Evolutionary conservation across 192 early-diverging fungal species (phyloP).

Genomic region (Coemansia sp.): DNA sequence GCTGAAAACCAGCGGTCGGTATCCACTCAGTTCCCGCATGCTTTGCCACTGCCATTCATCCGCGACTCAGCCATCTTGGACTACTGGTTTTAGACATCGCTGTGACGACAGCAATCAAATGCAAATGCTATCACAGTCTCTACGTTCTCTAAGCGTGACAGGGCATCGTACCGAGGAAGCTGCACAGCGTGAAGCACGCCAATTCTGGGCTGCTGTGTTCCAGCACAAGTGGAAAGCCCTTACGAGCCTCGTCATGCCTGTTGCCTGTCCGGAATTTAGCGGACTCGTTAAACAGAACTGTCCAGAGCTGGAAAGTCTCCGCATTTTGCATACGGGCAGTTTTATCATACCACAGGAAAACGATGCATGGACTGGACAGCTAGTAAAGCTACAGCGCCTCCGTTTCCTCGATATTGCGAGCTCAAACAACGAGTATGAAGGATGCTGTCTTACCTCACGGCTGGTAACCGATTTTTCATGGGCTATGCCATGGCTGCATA

Average conservation of each 20-base stretch:
- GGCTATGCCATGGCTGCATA: slow-evolving; percentile 23
- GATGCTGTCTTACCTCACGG: slow-evolving; percentile 26
- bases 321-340: slow-evolving; percentile 29
- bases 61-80: neutral
- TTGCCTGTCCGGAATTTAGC: slow-evolving; percentile 29
- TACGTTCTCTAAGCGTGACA: slow-evolving; percentile 20
- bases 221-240: slow-evolving; percentile 17
- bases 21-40: slow-evolving; percentile 43
- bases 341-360: slow-evolving; percentile 28
- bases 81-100: neutral
- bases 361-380: slow-evolving; percentile 26
- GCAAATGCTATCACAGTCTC: neutral
- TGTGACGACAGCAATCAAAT: neutral
- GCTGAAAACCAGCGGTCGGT: slow-evolving; percentile 29
- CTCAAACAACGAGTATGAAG: slow-evolving; percentile 50
- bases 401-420: slow-evolving; percentile 43
- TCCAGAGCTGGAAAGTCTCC: slow-evolving; percentile 17
- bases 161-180: slow-evolving; percentile 43
- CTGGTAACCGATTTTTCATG: slow-evolving; percentile 25
- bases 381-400: slow-evolving; percentile 19
- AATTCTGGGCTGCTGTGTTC: slow-evolving; percentile 30
- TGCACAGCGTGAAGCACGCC: slow-evolving; percentile 23
- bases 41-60: slow-evolving; percentile 9
- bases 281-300: slow-evolving; percentile 24
- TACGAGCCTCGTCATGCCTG: slow-evolving; percentile 25